Evolutionary conservation across 176 grass and related monocot species (phyloP).

Genomic region (Tuctoria greenei): DNA sequence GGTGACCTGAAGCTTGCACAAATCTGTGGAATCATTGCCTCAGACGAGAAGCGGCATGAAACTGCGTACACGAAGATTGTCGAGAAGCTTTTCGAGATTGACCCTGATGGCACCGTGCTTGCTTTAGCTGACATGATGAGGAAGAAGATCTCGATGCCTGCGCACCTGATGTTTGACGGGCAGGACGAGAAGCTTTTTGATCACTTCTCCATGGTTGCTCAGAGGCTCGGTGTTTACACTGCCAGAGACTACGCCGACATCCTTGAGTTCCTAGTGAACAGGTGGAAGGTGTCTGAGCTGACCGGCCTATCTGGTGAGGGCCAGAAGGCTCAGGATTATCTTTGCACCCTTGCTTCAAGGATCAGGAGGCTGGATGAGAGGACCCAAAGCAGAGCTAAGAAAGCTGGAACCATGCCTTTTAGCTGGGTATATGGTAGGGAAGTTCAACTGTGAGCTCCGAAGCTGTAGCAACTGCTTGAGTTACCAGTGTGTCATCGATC

Average conservation of each 20-base stretch:
- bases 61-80: slow-evolving; percentile 96
- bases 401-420: slow-evolving; percentile 58
- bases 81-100: slow-evolving; percentile 93
- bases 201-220: slow-evolving; percentile 83
- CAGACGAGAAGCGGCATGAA: slow-evolving; percentile 93
- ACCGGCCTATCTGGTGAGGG: slow-evolving; percentile 70
- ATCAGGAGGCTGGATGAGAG: slow-evolving; percentile 86
- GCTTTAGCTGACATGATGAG: slow-evolving; percentile 94
- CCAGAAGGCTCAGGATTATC: slow-evolving; percentile 78
- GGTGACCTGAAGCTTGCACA: slow-evolving; percentile 88
- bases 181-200: slow-evolving; percentile 82
- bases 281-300: slow-evolving; percentile 76
- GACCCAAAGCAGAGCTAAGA: slow-evolving; percentile 68
- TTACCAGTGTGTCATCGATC: slow-evolving; percentile 4
- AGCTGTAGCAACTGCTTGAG: slow-evolving; percentile 2
- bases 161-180: slow-evolving; percentile 93
- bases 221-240: slow-evolving; percentile 82
- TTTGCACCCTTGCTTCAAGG: slow-evolving; percentile 79
- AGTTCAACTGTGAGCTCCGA: slow-evolving; percentile 59
- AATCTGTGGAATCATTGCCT: slow-evolving; percentile 91
- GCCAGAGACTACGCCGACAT: slow-evolving; percentile 92
- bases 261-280: slow-evolving; percentile 81
- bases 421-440: slow-evolving; percentile 89
- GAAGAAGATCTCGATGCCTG: slow-evolving; percentile 97
- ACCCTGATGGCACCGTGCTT: slow-evolving; percentile 70